Percentiles rank a stretch among this genome's conserved stretches.
Conservation (phyloP, 495 filamentous ascomycete genomes). For the Mycothermus thermophilus region DNA sequence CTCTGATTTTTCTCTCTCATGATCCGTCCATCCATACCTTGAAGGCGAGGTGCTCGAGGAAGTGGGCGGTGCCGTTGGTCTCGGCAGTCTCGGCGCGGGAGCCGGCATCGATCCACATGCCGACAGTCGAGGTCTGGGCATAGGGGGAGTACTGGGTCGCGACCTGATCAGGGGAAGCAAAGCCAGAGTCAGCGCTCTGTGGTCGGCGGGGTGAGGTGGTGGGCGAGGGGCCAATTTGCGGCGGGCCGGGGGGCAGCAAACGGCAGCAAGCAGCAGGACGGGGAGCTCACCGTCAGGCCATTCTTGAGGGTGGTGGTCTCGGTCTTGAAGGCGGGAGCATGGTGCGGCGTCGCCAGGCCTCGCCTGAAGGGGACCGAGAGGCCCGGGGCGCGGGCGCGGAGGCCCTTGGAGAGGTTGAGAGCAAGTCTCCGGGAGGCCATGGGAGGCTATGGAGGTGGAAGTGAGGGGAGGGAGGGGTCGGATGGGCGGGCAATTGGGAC, state of each 20-base stretch:
- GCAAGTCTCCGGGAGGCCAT: constrained; percentile 95
- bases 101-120: constrained; percentile 98
- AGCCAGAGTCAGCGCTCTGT: constrained; percentile 14
- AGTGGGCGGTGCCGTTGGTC: constrained; percentile 98
- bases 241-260: not conserved
- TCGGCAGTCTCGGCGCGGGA: constrained; percentile 94
- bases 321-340: constrained; percentile 55
- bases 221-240: not conserved
- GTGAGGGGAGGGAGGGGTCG: constrained; percentile 13
- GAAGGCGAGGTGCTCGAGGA: constrained; percentile 98
- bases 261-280: not conserved
- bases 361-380: constrained; percentile 60
- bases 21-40: constrained; percentile 57
- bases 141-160: constrained; percentile 96
- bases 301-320: constrained; percentile 93
- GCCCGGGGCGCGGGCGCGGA: constrained; percentile 62
- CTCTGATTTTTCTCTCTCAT: no score
- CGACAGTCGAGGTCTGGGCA: constrained; percentile 96
- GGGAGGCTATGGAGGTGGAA: constrained; percentile 31
- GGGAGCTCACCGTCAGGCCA: constrained; percentile 73
- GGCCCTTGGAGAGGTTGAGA: constrained; percentile 71
- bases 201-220: not conserved
- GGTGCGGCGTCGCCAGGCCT: constrained; percentile 66
- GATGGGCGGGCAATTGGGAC: constrained; percentile 35
- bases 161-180: constrained; percentile 43